phyloP scores from a whole-genome alignment of 805 yeast genomes.

The Candida loeiensis region DNA sequence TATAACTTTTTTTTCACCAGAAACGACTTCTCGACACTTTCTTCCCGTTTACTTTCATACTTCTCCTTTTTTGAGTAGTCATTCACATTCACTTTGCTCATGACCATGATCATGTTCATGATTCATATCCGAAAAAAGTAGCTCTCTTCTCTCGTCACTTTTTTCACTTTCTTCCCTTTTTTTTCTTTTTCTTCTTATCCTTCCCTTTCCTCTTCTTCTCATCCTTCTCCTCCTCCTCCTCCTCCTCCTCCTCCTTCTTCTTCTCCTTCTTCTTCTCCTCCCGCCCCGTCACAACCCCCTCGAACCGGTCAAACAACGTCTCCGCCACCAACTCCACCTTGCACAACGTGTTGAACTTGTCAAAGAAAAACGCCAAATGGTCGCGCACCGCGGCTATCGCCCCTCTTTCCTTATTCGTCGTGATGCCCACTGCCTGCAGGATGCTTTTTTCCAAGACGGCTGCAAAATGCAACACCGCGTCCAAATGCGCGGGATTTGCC shows the following conservation, averaged over 20 bases:
- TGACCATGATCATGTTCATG: too few relatives aligned
- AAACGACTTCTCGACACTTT: too few relatives aligned
- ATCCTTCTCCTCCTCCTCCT: slow-evolving; percentile 25
- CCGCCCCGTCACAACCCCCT: slow-evolving; percentile 13
- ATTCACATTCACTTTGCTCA: not conserved
- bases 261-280: slow-evolving; percentile 7
- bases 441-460: slow-evolving; percentile 4
- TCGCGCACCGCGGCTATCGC: slow-evolving; percentile 11
- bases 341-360: slow-evolving; percentile 29
- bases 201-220: slow-evolving; percentile 25
- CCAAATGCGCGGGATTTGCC: slow-evolving; percentile 12
- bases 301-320: slow-evolving; percentile 23
- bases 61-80: too few relatives aligned
- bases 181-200: slow-evolving; percentile 28
- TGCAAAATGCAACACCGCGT: slow-evolving; percentile 13
- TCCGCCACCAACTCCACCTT: slow-evolving; percentile 30
- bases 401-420: slow-evolving; percentile 1
- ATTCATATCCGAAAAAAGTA: too few relatives aligned
- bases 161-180: slow-evolving; percentile 16
- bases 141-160: not conserved
- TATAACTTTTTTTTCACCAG: too few relatives aligned
- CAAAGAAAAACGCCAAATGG: slow-evolving; percentile 26
- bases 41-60: too few relatives aligned
- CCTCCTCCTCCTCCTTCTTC: not conserved
- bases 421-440: slow-evolving; percentile 6